Percentiles rank a stretch among this genome's conserved stretches.
Conservation (phyloP, 257 asterid species). For the Primulina huaijiensis region DNA sequence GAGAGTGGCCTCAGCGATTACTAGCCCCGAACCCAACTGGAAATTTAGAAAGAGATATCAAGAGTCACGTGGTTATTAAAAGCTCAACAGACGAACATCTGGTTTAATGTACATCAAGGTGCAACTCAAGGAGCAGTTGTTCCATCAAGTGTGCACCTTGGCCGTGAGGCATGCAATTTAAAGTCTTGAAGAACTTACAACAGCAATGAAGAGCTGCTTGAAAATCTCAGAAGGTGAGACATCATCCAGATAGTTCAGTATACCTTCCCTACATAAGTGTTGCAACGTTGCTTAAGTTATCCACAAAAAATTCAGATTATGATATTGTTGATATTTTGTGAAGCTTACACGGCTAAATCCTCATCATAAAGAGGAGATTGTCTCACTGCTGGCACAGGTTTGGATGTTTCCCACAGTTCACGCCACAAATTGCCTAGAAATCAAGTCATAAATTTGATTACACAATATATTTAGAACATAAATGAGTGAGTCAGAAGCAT, state of each 20-base stretch:
- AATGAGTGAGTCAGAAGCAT: not conserved
- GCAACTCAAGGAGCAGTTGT: not conserved
- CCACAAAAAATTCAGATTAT: slow-evolving; percentile 8
- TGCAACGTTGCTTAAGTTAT: slow-evolving; percentile 16
- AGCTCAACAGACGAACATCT: not conserved
- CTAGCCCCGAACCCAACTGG: slow-evolving; percentile 88
- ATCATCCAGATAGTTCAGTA: slow-evolving; percentile 64
- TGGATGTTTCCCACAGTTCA: slow-evolving; percentile 96
- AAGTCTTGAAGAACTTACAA: slow-evolving; percentile 51
- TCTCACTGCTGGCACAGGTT: slow-evolving; percentile 85
- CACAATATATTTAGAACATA: not conserved
- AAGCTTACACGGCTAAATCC: slow-evolving; percentile 94
- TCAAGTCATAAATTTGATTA: slow-evolving; percentile 25
- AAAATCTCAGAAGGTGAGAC: slow-evolving; percentile 76
- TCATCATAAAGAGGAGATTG: slow-evolving; percentile 95
- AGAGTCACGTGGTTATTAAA: not conserved
- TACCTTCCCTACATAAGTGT: slow-evolving; percentile 68
- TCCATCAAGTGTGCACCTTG: not conserved
- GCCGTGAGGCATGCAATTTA: not conserved
- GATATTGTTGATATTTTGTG: slow-evolving; percentile 13
- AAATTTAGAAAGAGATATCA: slow-evolving; percentile 27
- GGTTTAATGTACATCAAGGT: not conserved
- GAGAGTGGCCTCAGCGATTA: slow-evolving; percentile 71
- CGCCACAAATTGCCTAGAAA: slow-evolving; percentile 93
- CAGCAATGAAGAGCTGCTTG: slow-evolving; percentile 77